Evolutionary conservation across 2,329 filamentous ascomycete genomes (phyloP).

Genomic region (Hymenoscyphus linearis): DNA sequence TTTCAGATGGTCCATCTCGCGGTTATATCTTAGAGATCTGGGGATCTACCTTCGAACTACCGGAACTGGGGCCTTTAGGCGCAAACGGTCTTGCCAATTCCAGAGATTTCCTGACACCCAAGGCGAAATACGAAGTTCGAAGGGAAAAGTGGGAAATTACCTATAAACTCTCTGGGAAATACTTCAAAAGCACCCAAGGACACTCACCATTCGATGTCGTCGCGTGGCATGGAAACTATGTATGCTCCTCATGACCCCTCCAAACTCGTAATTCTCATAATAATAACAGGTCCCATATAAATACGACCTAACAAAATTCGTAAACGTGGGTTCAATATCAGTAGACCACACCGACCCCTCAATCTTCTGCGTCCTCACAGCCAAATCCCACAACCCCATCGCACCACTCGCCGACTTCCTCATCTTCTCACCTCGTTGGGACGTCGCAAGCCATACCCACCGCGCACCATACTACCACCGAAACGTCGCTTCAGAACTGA

Average conservation of each 20-base stretch:
- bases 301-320: conserved; percentile 62
- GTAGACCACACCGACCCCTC: conserved; percentile 63
- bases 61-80: conserved; percentile 60
- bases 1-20: conserved; percentile 53
- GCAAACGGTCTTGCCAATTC: conserved; percentile 59
- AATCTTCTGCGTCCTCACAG: conserved; percentile 61
- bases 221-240: conserved; percentile 65
- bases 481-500: conserved; percentile 46
- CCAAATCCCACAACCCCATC: conserved; percentile 47
- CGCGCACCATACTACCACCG: conserved; percentile 55
- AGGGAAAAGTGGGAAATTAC: conserved; percentile 30
- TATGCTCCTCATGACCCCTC: conserved; percentile 3
- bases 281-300: conserved; percentile 55
- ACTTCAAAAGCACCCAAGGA: conserved; percentile 58
- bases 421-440: conserved; percentile 63
- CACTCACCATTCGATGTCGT: conserved; percentile 75
- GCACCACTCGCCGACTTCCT: conserved; percentile 61
- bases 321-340: conserved; percentile 54
- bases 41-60: conserved; percentile 56
- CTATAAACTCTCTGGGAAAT: conserved; percentile 59
- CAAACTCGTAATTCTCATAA: neutral
- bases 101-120: conserved; percentile 58
- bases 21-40: conserved; percentile 61
- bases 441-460: conserved; percentile 55
- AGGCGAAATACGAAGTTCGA: conserved; percentile 46